Percentiles rank a stretch among this genome's conserved stretches.
Evolutionary conservation across 2,329 filamentous ascomycete species (phyloP).

Genomic region (Fusarium sp.): DNA sequence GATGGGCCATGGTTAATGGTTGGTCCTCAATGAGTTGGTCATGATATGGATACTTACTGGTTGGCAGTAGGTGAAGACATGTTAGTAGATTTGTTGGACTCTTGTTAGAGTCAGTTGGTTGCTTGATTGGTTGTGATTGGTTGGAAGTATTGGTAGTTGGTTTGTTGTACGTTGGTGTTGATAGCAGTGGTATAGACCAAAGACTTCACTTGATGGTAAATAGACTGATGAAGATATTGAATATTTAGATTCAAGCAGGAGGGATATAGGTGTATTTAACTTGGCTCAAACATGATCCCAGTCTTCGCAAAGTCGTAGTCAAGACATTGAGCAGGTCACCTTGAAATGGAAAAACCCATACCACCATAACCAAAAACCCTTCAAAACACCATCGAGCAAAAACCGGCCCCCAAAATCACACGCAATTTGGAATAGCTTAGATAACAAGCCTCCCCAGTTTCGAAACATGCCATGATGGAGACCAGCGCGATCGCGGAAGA

Average conservation of each 20-base stretch:
- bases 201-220: neutral
- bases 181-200: neutral
- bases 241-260: neutral
- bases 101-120: neutral
- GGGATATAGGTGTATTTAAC: neutral
- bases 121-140: no score
- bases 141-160: neutral
- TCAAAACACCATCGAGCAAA: neutral
- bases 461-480: neutral
- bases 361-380: constrained; percentile 1
- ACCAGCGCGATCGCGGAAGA: constrained; percentile 10
- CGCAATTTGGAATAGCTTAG: constrained; percentile 1
- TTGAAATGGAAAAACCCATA: constrained; percentile 33
- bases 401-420: constrained; percentile 27
- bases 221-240: constrained; percentile 1
- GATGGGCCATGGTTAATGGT: constrained; percentile 2
- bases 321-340: constrained; percentile 5
- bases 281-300: neutral
- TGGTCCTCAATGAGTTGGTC: neutral
- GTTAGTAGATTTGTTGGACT: neutral
- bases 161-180: neutral
- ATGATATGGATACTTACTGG: constrained; percentile 14
- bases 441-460: constrained; percentile 1
- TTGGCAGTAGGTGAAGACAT: constrained; percentile 27
- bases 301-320: constrained; percentile 12